phyloP scores from a whole-genome alignment of 1,284 basidiomycete genomes.

The Apiotrichum sp. region DNA sequence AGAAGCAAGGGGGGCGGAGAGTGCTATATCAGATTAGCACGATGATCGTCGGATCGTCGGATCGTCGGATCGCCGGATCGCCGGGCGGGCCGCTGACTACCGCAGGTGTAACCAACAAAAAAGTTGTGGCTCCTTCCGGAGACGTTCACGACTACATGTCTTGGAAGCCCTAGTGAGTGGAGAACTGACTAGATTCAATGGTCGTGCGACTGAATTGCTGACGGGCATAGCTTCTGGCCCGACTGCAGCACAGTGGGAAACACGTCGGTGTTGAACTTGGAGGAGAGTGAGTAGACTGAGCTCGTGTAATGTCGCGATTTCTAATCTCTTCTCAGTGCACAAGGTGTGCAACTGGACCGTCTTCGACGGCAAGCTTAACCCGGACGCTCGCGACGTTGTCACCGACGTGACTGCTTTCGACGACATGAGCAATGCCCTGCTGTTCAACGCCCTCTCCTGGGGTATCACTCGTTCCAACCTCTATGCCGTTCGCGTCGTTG shows the following conservation, averaged over 20 bases:
- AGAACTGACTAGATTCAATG: too few species aligned
- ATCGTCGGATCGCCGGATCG: too few species aligned
- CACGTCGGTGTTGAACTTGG: slow-evolving; percentile 19
- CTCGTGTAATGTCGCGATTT: too few species aligned
- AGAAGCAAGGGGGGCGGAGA: too few species aligned
- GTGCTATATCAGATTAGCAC: too few species aligned
- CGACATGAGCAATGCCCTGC: slow-evolving; percentile 56
- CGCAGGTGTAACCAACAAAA: slow-evolving; percentile 12
- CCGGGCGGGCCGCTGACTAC: background rate
- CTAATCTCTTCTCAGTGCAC: slow-evolving; percentile 2
- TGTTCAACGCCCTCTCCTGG: slow-evolving; percentile 59
- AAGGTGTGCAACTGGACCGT: slow-evolving; percentile 10
- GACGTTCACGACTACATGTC: slow-evolving; percentile 18
- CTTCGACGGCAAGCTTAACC: slow-evolving; percentile 60
- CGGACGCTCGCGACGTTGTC: slow-evolving; percentile 54
- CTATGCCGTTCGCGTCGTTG: slow-evolving; percentile 18
- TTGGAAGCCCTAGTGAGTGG: slow-evolving; percentile 13
- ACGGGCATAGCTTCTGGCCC: slow-evolving; percentile 16
- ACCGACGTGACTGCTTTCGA: slow-evolving; percentile 56
- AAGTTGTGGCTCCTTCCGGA: slow-evolving; percentile 9
- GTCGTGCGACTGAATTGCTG: too few species aligned
- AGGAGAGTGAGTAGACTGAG: slow-evolving; percentile 12
- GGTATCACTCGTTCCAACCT: slow-evolving; percentile 48
- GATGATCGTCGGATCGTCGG: too few species aligned
- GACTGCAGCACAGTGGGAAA: slow-evolving; percentile 21